Evolutionary conservation across 139 green algal species (phyloP).

Genomic region (Chlamydomonas incerta): DNA sequence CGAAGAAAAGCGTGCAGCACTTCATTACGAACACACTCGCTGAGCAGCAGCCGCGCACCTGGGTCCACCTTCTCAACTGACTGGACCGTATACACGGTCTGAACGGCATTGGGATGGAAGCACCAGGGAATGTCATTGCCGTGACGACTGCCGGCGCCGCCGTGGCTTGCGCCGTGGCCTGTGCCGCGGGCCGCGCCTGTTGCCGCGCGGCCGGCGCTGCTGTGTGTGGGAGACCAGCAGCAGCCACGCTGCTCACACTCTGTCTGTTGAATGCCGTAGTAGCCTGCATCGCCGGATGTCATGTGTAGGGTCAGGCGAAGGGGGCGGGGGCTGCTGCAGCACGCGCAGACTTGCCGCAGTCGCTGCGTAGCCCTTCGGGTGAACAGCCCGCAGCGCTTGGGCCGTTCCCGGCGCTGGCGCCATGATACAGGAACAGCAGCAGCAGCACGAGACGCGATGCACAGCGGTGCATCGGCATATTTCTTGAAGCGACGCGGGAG

Average conservation of each 20-base stretch:
- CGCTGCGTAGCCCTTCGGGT: too few relatives aligned
- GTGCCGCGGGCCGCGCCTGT: neutral
- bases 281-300: neutral
- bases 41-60: neutral
- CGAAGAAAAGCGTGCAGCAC: too few relatives aligned
- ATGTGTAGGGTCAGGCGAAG: too few relatives aligned
- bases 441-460: too few relatives aligned
- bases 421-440: too few relatives aligned
- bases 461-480: too few relatives aligned
- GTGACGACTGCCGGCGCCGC: neutral
- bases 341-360: too few relatives aligned
- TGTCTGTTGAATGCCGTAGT: conserved; percentile 28
- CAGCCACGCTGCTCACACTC: conserved; percentile 22
- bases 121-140: conserved; percentile 32
- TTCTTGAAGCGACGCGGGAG: too few relatives aligned
- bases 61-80: neutral
- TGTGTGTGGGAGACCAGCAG: conserved; percentile 10
- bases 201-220: neutral
- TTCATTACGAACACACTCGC: too few relatives aligned
- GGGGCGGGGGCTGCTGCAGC: too few relatives aligned
- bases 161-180: neutral
- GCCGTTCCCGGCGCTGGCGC: too few relatives aligned
- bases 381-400: too few relatives aligned
- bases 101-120: conserved; percentile 26
- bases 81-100: conserved; percentile 20